Conservation (phyloP, 805 yeast genomes). For the Ascoidea asiatica region DNA sequence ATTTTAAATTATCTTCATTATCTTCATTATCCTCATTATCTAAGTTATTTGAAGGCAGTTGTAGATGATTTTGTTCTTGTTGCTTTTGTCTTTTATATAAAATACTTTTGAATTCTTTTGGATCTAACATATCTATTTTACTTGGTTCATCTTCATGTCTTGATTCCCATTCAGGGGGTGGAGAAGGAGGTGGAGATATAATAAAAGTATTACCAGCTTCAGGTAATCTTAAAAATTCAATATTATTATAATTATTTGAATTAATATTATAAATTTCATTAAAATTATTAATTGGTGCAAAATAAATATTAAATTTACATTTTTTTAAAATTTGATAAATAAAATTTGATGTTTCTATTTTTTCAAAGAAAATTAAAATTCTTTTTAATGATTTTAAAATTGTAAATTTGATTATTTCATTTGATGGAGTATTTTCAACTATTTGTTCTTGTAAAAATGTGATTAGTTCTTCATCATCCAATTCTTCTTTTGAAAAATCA, state of each 20-base stretch:
- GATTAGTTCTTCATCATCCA: constrained; percentile 12
- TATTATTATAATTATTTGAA: constrained; percentile 7
- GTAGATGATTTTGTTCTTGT: no score
- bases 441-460: constrained; percentile 15
- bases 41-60: no score
- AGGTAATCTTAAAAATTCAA: constrained; percentile 9
- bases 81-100: constrained; percentile 7
- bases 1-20: no score
- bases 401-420: constrained; percentile 15
- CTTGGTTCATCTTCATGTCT: constrained; percentile 9
- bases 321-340: constrained; percentile 6
- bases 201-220: constrained; percentile 10
- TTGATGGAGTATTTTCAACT: constrained; percentile 8
- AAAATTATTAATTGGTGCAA: constrained; percentile 5
- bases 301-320: constrained; percentile 9
- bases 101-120: constrained; percentile 8
- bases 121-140: constrained; percentile 6
- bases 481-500: constrained; percentile 9
- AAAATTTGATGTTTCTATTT: constrained; percentile 1
- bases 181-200: constrained; percentile 11
- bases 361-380: constrained; percentile 15
- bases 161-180: constrained; percentile 10
- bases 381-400: constrained; percentile 15
- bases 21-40: neutral
- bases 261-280: constrained; percentile 7